These are phyloP conservation scores for Trametes pubescens DNA, from an alignment of 1,284 basidiomycete genomes.

Conservation along the genomic window DNA sequence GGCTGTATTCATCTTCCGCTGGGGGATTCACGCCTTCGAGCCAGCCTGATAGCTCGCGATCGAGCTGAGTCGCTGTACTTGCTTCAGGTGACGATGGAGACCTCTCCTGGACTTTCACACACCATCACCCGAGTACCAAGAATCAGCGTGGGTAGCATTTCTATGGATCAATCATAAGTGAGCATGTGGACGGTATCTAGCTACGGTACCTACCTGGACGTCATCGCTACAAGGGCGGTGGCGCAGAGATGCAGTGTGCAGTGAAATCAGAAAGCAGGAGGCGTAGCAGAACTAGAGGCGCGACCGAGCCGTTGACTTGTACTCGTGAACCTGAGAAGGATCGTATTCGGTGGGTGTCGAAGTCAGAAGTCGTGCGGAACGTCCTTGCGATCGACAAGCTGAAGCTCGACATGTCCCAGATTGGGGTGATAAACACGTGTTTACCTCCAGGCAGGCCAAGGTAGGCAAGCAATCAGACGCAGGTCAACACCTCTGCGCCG, in stretches of 20 bases:
- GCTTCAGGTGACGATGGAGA: neutral
- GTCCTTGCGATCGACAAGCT: no score
- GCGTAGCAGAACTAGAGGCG: neutral
- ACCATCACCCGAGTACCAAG: constrained; percentile 89
- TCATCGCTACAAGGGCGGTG: neutral
- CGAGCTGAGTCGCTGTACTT: constrained; percentile 60
- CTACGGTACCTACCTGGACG: constrained; percentile 7
- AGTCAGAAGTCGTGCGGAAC: no score
- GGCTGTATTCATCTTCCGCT: constrained; percentile 53
- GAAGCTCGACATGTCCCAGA: no score
- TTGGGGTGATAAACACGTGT: no score
- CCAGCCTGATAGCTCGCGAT: constrained; percentile 70
- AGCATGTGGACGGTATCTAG: neutral
- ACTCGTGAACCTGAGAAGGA: no score
- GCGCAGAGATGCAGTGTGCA: neutral
- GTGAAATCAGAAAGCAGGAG: neutral
- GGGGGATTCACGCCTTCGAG: constrained; percentile 66
- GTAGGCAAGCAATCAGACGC: no score
- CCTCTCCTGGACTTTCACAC: constrained; percentile 31
- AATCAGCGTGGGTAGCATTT: constrained; percentile 86
- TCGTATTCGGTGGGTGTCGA: no score
- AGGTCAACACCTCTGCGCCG: no score
- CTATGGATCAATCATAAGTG: constrained; percentile 42
- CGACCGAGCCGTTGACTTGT: no score
- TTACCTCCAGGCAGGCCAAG: no score